Conservation (phyloP, 2,329 filamentous ascomycete genomes). For the Paradendryphiella salina region DNA sequence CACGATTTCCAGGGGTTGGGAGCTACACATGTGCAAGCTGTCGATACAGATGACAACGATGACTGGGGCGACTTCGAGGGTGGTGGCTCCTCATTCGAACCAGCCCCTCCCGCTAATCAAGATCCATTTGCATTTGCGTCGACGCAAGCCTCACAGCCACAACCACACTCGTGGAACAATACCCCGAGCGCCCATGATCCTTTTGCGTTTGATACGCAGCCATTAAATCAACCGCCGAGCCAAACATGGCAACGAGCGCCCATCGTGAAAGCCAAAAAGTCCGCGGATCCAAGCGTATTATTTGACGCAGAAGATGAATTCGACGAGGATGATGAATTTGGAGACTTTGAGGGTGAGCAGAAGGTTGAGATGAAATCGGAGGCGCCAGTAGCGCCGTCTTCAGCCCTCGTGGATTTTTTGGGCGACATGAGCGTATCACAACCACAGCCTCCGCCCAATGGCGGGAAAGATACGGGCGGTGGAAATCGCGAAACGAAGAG, state of each 20-base stretch:
- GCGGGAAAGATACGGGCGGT: neutral
- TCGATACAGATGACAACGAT: slow-evolving; percentile 35
- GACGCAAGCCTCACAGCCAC: slow-evolving; percentile 14
- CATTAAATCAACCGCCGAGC: slow-evolving; percentile 12
- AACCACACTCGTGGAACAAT: slow-evolving; percentile 15
- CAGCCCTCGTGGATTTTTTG: slow-evolving; percentile 33
- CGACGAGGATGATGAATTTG: slow-evolving; percentile 46
- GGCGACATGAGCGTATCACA: slow-evolving; percentile 33
- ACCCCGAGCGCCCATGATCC: slow-evolving; percentile 13
- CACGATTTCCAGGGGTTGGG: slow-evolving; percentile 10
- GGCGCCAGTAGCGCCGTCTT: slow-evolving; percentile 12
- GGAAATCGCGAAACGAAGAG: neutral
- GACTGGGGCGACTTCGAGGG: slow-evolving; percentile 51
- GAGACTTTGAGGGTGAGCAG: slow-evolving; percentile 40
- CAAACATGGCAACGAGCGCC: slow-evolving; percentile 33
- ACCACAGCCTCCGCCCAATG: slow-evolving; percentile 12
- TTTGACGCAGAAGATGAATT: slow-evolving; percentile 48
- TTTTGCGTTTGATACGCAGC: slow-evolving; percentile 16
- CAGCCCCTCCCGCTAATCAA: slow-evolving; percentile 16
- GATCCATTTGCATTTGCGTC: slow-evolving; percentile 26
- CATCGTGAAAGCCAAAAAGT: slow-evolving; percentile 38
- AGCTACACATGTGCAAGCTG: neutral
- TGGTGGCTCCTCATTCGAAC: slow-evolving; percentile 25
- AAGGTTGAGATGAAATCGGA: slow-evolving; percentile 1
- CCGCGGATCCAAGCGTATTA: slow-evolving; percentile 44